Evolutionary conservation across 2,329 filamentous ascomycete species (phyloP).

Genomic region (Lachnellula suecica): DNA sequence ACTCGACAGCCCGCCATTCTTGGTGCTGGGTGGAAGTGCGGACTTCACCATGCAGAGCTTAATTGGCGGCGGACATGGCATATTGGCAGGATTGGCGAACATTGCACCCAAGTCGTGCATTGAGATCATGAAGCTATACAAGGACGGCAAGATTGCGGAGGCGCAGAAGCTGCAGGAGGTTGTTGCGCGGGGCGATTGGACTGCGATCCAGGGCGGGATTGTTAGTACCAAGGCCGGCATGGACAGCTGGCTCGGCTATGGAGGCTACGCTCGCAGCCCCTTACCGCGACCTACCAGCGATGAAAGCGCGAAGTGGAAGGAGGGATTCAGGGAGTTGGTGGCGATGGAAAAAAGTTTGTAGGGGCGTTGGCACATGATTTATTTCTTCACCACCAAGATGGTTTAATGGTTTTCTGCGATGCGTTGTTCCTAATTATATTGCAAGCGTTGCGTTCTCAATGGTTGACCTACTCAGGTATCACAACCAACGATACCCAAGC

Average conservation of each 20-base stretch:
- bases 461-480: neutral
- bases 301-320: slow-evolving; percentile 51
- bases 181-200: slow-evolving; percentile 68
- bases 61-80: slow-evolving; percentile 67
- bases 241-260: slow-evolving; percentile 63
- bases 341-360: slow-evolving; percentile 45
- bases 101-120: slow-evolving; percentile 66
- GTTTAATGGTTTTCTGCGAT: slow-evolving; percentile 1
- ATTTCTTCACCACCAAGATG: neutral
- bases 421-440: neutral
- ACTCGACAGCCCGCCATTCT: slow-evolving; percentile 47
- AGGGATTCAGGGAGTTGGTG: slow-evolving; percentile 53
- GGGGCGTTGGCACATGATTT: neutral
- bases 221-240: slow-evolving; percentile 68
- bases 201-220: slow-evolving; percentile 66
- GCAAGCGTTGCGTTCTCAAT: neutral
- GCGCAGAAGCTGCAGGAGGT: slow-evolving; percentile 63
- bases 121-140: slow-evolving; percentile 58
- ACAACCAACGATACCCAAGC: neutral
- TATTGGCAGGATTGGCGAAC: slow-evolving; percentile 72
- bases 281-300: slow-evolving; percentile 51
- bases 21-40: slow-evolving; percentile 70
- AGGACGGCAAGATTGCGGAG: slow-evolving; percentile 56
- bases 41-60: slow-evolving; percentile 73
- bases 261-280: slow-evolving; percentile 49